phyloP scores from a whole-genome alignment of 148 eudicot genomes.

The Amaranthus cruentus region DNA sequence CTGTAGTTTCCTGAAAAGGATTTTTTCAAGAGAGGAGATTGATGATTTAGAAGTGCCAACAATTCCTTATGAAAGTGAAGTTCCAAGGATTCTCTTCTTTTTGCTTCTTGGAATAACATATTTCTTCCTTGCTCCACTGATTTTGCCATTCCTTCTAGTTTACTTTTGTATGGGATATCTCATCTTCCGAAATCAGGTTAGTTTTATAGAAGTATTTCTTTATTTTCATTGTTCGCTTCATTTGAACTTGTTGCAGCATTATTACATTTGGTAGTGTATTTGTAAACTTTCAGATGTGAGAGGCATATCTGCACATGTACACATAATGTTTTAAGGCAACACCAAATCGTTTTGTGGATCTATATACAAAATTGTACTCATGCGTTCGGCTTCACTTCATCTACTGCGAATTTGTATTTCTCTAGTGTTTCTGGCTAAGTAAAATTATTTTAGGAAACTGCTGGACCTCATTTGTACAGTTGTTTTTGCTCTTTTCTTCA shows the following conservation, averaged over 20 bases:
- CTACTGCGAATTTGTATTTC: not conserved
- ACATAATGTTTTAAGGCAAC: not conserved
- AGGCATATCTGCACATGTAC: not conserved
- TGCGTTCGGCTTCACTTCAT: too few relatives aligned
- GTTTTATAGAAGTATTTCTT: constrained; percentile 13
- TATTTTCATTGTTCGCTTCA: not conserved
- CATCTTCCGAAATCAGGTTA: constrained; percentile 78
- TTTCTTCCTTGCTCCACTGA: constrained; percentile 76
- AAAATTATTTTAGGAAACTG: not conserved
- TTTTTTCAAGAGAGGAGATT: constrained; percentile 24
- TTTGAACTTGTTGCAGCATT: not conserved
- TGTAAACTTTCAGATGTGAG: constrained; percentile 1
- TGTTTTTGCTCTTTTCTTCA: not conserved
- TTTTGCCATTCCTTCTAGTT: constrained; percentile 73
- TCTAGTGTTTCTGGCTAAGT: not conserved
- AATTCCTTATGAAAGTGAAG: constrained; percentile 62
- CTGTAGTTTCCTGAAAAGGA: constrained; percentile 34
- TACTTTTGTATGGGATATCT: constrained; percentile 78
- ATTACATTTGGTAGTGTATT: not conserved
- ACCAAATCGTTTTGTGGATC: not conserved
- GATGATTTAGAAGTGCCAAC: constrained; percentile 60
- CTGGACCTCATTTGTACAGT: not conserved
- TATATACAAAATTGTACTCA: not conserved
- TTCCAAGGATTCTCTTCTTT: constrained; percentile 70
- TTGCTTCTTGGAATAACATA: constrained; percentile 85